Conservation (phyloP, 2,329 filamentous ascomycete genomes). For the Aspergillus thermomutatus region DNA sequence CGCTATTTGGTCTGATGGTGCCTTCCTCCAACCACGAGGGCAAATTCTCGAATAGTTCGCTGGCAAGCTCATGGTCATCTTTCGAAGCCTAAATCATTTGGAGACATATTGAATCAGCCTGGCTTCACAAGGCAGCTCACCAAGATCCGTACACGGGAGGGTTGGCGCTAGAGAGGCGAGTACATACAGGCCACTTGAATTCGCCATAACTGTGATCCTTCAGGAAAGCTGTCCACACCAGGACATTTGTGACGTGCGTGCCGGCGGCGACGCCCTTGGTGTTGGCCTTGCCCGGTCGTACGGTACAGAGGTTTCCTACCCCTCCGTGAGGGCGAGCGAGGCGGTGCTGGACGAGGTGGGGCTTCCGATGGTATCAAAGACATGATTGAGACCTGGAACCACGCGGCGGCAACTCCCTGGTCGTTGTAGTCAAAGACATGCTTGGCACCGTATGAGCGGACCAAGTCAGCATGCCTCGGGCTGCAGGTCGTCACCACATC, state of each 20-base stretch:
- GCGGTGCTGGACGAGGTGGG: conserved; percentile 31
- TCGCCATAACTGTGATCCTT: conserved; percentile 38
- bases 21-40: conserved; percentile 32
- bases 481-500: conserved; percentile 37
- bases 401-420: conserved; percentile 27
- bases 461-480: conserved; percentile 28
- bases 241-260: conserved; percentile 39
- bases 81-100: conserved; percentile 25
- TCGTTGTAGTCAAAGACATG: conserved; percentile 43
- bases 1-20: conserved; percentile 34
- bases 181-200: conserved; percentile 39
- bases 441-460: conserved; percentile 31
- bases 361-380: conserved; percentile 46
- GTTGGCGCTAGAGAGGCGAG: neutral
- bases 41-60: conserved; percentile 38
- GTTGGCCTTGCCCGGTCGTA: conserved; percentile 40
- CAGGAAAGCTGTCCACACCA: conserved; percentile 45
- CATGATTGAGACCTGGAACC: conserved; percentile 33
- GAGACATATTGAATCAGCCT: neutral
- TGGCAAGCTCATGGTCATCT: conserved; percentile 35
- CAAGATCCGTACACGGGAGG: no score
- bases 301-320: conserved; percentile 40
- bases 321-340: conserved; percentile 28
- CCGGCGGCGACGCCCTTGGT: conserved; percentile 34
- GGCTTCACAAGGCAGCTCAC: no score